phyloP scores from a whole-genome alignment of 495 filamentous ascomycete genomes.

The Penicillium parvum region DNA sequence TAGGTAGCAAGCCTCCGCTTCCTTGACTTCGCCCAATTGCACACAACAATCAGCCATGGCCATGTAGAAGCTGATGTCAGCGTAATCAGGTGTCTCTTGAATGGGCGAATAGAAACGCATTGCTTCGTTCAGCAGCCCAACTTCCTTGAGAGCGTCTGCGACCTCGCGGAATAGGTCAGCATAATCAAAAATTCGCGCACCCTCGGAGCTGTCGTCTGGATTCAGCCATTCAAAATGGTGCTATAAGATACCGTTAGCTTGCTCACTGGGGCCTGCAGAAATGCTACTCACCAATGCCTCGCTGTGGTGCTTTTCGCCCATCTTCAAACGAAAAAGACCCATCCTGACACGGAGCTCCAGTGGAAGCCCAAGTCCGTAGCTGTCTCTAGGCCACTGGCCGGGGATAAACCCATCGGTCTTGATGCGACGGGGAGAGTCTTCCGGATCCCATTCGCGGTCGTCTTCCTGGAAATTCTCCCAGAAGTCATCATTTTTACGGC shows the following conservation, averaged over 20 bases:
- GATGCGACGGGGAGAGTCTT: slow-evolving; percentile 61
- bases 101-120: slow-evolving; percentile 71
- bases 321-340: slow-evolving; percentile 70
- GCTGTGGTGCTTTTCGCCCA: slow-evolving; percentile 53
- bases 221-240: slow-evolving; percentile 63
- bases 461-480: slow-evolving; percentile 77
- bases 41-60: slow-evolving; percentile 71
- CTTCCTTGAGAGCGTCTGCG: slow-evolving; percentile 61
- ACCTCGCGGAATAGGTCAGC: slow-evolving; percentile 72
- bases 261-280: neutral
- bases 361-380: slow-evolving; percentile 74
- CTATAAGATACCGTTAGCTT: slow-evolving; percentile 28
- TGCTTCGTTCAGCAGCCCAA: slow-evolving; percentile 55
- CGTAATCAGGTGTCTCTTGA: slow-evolving; percentile 51
- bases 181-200: slow-evolving; percentile 55
- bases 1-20: slow-evolving; percentile 72
- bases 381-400: slow-evolving; percentile 47
- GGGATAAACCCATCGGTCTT: slow-evolving; percentile 54
- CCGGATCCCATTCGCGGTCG: slow-evolving; percentile 87
- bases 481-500: slow-evolving; percentile 64
- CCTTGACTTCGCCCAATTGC: slow-evolving; percentile 52
- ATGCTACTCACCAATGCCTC: slow-evolving; percentile 67
- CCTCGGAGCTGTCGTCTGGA: slow-evolving; percentile 45
- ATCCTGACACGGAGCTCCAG: slow-evolving; percentile 82
- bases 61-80: slow-evolving; percentile 60